Percentiles rank a stretch among this genome's conserved stretches.
phyloP scores from a whole-genome alignment of 768 basidiomycete species.

The Mycena albidolilacea region DNA sequence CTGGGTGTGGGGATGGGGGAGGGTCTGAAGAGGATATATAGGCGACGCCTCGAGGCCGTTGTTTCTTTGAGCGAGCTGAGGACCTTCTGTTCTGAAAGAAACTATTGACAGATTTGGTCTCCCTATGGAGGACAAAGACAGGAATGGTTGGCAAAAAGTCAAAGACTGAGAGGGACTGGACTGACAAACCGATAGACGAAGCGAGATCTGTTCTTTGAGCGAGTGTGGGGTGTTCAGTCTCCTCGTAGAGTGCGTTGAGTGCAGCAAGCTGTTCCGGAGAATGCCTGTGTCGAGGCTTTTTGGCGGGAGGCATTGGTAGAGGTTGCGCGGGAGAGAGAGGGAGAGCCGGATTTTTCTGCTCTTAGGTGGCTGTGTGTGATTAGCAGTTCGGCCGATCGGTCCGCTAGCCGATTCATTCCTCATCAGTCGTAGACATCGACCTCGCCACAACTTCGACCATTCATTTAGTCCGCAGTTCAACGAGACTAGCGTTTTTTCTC shows the following conservation, averaged over 20 bases:
- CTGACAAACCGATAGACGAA: conserved; percentile 83
- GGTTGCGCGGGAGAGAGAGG: neutral
- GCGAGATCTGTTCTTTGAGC: conserved; percentile 78
- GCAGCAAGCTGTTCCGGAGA: conserved; percentile 79
- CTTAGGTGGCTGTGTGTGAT: neutral
- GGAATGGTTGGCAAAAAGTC: conserved; percentile 27
- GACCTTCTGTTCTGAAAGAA: conserved; percentile 93
- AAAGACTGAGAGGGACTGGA: conserved; percentile 39
- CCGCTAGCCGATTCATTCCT: too few relatives aligned
- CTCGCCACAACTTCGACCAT: too few relatives aligned
- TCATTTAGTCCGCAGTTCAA: too few relatives aligned
- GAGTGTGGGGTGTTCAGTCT: conserved; percentile 80
- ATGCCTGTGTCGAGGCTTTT: conserved; percentile 74
- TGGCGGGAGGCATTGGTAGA: conserved; percentile 26
- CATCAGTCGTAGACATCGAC: too few relatives aligned
- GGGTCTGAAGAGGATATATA: conserved; percentile 15
- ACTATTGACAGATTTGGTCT: conserved; percentile 87
- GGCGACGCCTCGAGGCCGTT: conserved; percentile 59
- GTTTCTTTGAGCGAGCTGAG: conserved; percentile 75
- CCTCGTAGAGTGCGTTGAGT: conserved; percentile 84
- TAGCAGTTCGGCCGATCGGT: neutral
- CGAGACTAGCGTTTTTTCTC: too few relatives aligned
- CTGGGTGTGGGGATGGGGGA: conserved; percentile 13
- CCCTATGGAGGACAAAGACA: conserved; percentile 60
- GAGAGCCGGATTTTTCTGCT: neutral